A percentile compares a stretch with the other conserved stretches of the same genome.
phyloP scores from a whole-genome alignment of 495 filamentous ascomycete species.

The Trichoderma erinaceum region DNA sequence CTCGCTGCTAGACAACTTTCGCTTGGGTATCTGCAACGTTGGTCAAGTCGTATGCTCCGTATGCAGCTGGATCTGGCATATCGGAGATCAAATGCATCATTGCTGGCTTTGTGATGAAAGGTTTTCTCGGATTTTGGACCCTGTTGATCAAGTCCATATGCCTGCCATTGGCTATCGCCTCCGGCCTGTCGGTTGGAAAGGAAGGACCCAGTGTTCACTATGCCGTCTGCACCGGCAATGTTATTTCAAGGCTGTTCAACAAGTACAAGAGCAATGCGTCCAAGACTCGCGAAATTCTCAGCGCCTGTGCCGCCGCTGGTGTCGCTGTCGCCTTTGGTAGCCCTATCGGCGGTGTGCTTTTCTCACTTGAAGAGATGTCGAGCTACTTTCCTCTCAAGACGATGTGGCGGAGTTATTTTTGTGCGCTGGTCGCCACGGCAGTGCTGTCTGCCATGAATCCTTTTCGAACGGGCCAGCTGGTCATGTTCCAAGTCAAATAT shows the following conservation, averaged over 20 bases:
- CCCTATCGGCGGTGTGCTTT: constrained; percentile 93
- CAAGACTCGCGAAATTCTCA: constrained; percentile 92
- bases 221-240: constrained; percentile 95
- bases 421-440: constrained; percentile 90
- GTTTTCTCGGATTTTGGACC: constrained; percentile 89
- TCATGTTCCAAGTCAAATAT: constrained; percentile 98
- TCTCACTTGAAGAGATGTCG: constrained; percentile 98
- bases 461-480: constrained; percentile 93
- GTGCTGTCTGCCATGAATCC: constrained; percentile 95
- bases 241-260: constrained; percentile 85
- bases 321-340: constrained; percentile 96
- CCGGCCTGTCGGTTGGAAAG: constrained; percentile 92
- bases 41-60: constrained; percentile 91
- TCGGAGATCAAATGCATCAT: constrained; percentile 99
- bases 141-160: constrained; percentile 90
- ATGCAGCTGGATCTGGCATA: constrained; percentile 94
- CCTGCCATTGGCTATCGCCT: constrained; percentile 86
- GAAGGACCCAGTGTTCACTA: constrained; percentile 98
- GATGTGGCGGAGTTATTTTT: constrained; percentile 97
- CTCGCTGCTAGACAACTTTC: constrained; percentile 59
- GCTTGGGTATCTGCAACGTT: constrained; percentile 75
- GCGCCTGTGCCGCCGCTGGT: constrained; percentile 88
- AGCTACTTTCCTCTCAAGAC: constrained; percentile 96
- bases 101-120: constrained; percentile 99
- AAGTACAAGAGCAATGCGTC: constrained; percentile 92